Evolutionary conservation across 1,139 yeast genomes (phyloP).

Genomic region (Candida labiduridarum): DNA sequence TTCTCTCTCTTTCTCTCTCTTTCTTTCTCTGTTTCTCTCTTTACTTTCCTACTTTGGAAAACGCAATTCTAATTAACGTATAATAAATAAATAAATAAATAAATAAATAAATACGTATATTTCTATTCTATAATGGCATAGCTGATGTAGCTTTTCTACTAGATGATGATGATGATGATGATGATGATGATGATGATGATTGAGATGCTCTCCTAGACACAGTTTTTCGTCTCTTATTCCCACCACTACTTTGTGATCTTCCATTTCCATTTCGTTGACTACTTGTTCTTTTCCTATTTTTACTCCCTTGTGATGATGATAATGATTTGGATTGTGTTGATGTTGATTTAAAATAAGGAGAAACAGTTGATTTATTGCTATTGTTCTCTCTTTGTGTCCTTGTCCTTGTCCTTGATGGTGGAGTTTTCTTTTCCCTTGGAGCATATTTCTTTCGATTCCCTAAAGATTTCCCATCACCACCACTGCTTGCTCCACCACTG

Average conservation of each 20-base stretch:
- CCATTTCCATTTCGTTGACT: neutral
- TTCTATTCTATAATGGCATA: neutral
- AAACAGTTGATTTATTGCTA: neutral
- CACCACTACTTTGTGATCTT: neutral
- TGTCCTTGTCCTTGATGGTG: too few relatives aligned
- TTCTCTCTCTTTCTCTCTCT: too few relatives aligned
- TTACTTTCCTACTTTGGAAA: too few relatives aligned
- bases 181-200: too few relatives aligned
- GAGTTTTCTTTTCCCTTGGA: neutral
- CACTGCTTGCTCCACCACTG: neutral
- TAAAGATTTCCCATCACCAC: too few relatives aligned
- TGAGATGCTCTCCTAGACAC: neutral
- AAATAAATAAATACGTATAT: neutral
- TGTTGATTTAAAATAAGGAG: neutral
- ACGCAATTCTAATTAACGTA: neutral
- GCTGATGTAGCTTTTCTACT: slow-evolving; percentile 1
- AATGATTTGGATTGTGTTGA: neutral
- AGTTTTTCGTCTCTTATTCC: slow-evolving; percentile 1
- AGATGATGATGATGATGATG: neutral
- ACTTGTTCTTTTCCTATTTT: neutral
- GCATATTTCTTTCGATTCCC: neutral
- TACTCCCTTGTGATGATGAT: neutral
- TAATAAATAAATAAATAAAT: neutral
- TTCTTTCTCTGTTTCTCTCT: too few relatives aligned
- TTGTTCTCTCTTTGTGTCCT: neutral